These are phyloP conservation scores for Fusarium siculi DNA, from an alignment of 2,329 filamentous ascomycete genomes.

Conservation along the genomic window DNA sequence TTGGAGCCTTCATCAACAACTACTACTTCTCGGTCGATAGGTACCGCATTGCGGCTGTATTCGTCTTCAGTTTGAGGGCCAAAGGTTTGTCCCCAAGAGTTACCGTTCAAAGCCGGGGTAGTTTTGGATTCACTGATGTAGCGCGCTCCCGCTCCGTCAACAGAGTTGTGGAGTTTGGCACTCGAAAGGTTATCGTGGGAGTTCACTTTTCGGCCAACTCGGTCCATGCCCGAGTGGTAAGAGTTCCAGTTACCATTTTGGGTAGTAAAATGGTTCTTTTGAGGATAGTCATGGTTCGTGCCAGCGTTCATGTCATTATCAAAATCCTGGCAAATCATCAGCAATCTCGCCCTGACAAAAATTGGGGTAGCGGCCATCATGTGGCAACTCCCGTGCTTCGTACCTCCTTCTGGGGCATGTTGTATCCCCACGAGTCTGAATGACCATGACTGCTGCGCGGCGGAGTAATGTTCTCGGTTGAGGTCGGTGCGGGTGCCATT, in stretches of 20 bases:
- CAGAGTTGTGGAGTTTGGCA: constrained; percentile 36
- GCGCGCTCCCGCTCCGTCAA: constrained; percentile 40
- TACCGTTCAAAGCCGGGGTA: constrained; percentile 38
- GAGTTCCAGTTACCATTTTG: constrained; percentile 45
- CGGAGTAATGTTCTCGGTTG: constrained; percentile 59
- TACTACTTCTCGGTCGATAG: constrained; percentile 47
- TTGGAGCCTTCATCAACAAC: constrained; percentile 70
- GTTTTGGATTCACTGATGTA: constrained; percentile 40
- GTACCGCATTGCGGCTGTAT: constrained; percentile 41
- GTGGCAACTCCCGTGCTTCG: constrained; percentile 31
- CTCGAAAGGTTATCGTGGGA: constrained; percentile 49
- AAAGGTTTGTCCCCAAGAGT: constrained; percentile 24
- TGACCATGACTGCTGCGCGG: constrained; percentile 62
- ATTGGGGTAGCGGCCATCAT: background rate
- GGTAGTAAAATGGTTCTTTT: constrained; percentile 26
- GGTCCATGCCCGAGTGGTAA: constrained; percentile 42
- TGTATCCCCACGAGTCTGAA: constrained; percentile 57
- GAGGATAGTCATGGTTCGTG: constrained; percentile 31
- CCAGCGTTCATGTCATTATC: constrained; percentile 33
- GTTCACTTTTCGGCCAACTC: constrained; percentile 49
- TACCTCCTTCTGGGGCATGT: constrained; percentile 52
- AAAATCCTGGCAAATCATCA: constrained; percentile 33
- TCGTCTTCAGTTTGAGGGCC: constrained; percentile 40
- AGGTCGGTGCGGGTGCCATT: constrained; percentile 61
- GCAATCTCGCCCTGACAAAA: constrained; percentile 11